Evolutionary conservation across 2,329 filamentous ascomycete genomes (phyloP), one percentile per base, ranked within the genome.

Genomic region (Pseudogymnoascus sp.): DNA sequence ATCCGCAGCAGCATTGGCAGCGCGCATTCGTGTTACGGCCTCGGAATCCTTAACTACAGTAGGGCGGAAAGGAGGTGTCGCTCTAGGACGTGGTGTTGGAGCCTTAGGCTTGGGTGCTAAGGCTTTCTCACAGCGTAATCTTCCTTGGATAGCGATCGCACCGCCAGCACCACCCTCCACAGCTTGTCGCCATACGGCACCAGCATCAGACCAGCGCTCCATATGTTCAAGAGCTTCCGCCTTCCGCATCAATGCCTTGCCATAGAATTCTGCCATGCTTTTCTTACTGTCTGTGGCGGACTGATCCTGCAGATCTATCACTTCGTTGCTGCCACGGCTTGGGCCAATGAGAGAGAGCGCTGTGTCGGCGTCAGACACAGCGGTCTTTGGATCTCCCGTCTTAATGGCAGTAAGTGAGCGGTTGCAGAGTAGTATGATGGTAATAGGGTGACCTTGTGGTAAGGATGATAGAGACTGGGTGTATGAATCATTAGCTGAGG

Each of bases 191-290:
- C 95, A 99, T 0, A 90, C 86, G 1, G 80, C 78, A 0, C 86
- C 87, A 1, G 95, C 95, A 61, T 98, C 93, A 2, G 79, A 77
- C 93, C 93, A 99, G 73, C 89, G 91, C 78, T 99, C 95, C 81
- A 99, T 89, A 73, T 96, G 90, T 75, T 99, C 95, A 6, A 98
- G 81, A 1, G 92, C 95, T 77, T 99, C 95, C 0, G 95, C 95
- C 79, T 98, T 98, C 63, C 95, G 89, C 78, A 90, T 93, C 31
- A 98, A 79, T 0, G 93, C 93, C 76, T 98, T 99, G 62, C 92
- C 93, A 73, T 90, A 98, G 67, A 96, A 90, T 16, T 96, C 93
- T 67, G 86, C 89, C 90, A 99, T 96, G 60, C 93, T 89, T 69
- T 96, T 95, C 19, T 79, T 79, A 64, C 88, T 82, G 36, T 86